Evolutionary conservation across 2,329 filamentous ascomycete species (phyloP).

Genomic region (Colletotrichum echinochloae): DNA sequence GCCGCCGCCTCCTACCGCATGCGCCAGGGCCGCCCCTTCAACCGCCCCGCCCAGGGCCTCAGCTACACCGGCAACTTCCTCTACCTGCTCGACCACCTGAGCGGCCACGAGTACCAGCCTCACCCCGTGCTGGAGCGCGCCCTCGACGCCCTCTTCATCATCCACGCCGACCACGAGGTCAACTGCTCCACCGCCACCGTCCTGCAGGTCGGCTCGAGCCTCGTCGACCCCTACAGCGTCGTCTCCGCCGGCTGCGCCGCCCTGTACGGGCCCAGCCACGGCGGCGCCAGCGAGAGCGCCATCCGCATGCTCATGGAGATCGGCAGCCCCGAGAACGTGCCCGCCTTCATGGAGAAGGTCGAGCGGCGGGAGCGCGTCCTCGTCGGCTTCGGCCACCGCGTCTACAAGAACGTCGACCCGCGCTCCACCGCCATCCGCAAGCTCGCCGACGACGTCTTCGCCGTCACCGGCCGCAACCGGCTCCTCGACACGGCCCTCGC

Average conservation of each 20-base stretch:
- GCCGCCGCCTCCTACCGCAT: conserved; percentile 65
- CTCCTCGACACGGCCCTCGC: conserved; percentile 61
- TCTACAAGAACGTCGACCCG: conserved; percentile 67
- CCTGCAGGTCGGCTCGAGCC: conserved; percentile 66
- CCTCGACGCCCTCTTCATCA: conserved; percentile 66
- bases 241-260: conserved; percentile 65
- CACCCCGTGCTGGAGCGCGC: conserved; percentile 62
- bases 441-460: conserved; percentile 63
- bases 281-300: conserved; percentile 69
- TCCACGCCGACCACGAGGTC: conserved; percentile 70
- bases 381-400: conserved; percentile 67
- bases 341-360: conserved; percentile 61
- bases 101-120: conserved; percentile 59
- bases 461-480: conserved; percentile 62
- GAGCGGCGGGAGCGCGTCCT: conserved; percentile 64
- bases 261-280: conserved; percentile 68
- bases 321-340: conserved; percentile 62
- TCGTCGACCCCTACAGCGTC: conserved; percentile 67
- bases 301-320: conserved; percentile 66
- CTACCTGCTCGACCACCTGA: conserved; percentile 64
- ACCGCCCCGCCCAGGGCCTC: conserved; percentile 59
- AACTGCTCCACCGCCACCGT: conserved; percentile 68
- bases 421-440: conserved; percentile 62
- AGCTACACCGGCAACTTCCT: conserved; percentile 68
- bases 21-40: conserved; percentile 63